Evolutionary conservation across 192 early-diverging fungal genomes (phyloP).

Genomic region (Rhizoclosmatium globosum): DNA sequence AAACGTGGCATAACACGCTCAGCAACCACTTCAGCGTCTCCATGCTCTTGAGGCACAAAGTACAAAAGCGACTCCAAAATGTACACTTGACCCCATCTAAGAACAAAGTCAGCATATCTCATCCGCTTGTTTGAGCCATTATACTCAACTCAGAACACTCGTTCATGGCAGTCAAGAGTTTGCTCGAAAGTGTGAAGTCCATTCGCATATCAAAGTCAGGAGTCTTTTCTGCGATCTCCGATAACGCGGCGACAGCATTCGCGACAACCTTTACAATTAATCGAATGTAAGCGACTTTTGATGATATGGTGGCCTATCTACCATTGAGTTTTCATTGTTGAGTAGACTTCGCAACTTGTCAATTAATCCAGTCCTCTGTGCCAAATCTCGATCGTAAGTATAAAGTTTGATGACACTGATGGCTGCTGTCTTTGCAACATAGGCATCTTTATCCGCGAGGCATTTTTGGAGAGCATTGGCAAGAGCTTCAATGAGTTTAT

Average conservation of each 20-base stretch:
- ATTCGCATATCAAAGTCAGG: conserved; percentile 61
- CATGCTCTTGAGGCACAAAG: conserved; percentile 84
- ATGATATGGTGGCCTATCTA: conserved; percentile 25
- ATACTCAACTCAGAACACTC: conserved; percentile 87
- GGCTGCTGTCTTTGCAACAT: conserved; percentile 97
- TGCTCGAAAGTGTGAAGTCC: conserved; percentile 78
- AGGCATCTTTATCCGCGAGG: conserved; percentile 89
- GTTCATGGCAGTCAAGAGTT: conserved; percentile 92
- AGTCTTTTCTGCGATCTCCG: conserved; percentile 87
- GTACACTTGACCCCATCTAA: conserved; percentile 94
- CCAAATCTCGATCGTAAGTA: conserved; percentile 84
- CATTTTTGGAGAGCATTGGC: conserved; percentile 91
- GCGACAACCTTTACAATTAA: conserved; percentile 73
- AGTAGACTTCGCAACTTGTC: conserved; percentile 88
- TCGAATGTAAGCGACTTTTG: too few relatives aligned
- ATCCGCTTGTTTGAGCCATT: not conserved
- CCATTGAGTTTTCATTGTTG: conserved; percentile 89
- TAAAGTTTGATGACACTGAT: conserved; percentile 96
- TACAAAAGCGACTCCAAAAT: conserved; percentile 93
- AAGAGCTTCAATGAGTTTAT: conserved; percentile 94
- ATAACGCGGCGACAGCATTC: conserved; percentile 91
- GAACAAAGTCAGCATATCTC: conserved; percentile 3
- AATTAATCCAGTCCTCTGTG: conserved; percentile 89
- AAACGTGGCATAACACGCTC: conserved; percentile 90
- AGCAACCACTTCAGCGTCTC: conserved; percentile 89